Evolutionary conservation across 2,329 filamentous ascomycete species (phyloP), one percentile per base, ranked within the genome.

Genomic region (Nigrospora sphaerica): DNA sequence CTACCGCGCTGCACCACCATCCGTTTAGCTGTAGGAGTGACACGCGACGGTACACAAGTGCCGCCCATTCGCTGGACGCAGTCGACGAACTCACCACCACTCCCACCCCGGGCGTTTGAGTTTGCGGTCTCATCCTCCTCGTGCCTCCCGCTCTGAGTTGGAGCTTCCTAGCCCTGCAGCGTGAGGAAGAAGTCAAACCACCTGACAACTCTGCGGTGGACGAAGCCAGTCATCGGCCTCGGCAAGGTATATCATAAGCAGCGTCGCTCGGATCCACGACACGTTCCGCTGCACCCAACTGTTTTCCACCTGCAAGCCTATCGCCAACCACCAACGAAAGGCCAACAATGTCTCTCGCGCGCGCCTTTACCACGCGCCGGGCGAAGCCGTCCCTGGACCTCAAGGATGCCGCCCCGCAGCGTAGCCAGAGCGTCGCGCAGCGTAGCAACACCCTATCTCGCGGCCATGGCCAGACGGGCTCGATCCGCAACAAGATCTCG

Each of bases 401-500:
- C 38, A 71, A 73, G 23, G 70, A 72, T 23, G 55, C 58, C n/a
- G 23, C 23, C 23, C 23, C 23, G 23, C 23, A 57, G 67, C 35
- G 35, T 10, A 63, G 63, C 48, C 62, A 67, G 32, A 50, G 50
- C 43, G 52, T 64, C 35, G 70, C 72, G 17, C 68, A 72, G 41
- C 72, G 75, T 57, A 77, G 71, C 65, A 73, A 72, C 58, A 74
- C 73, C 38, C 68, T 51, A 14, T 34, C 54, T 67, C 57, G 77
- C 74, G 62, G 72, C 65, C 49, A 62, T 62, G 48, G 57, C 57
- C 53, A 54, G 61, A 54, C 55, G 53, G 68, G 61, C 65, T 74
- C 60, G 45, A 70, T 82, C 54, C 79, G 85, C 49, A 66, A 76
- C 62, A 84, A 90, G 71, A 98, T 98, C 62, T 98, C 93, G 1